Evolutionary conservation across 306 rosid species (phyloP), one percentile per base, ranked within the genome.

Genomic region (Prosopis cineraria): DNA sequence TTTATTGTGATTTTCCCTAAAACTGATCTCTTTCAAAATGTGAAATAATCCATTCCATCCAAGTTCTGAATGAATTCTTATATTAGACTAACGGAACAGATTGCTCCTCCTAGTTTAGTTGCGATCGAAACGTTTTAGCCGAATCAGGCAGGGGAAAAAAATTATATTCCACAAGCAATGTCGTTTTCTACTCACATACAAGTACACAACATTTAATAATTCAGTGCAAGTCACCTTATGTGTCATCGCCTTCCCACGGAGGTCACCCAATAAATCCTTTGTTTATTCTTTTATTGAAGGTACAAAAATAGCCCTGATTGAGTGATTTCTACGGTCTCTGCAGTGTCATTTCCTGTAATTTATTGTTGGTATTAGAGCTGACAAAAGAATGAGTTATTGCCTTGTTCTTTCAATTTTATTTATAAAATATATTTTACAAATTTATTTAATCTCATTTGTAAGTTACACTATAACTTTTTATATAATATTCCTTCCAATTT

Each of bases 301-400:
- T 75, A 82, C 78, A 11, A 22, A 31, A 63, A 1, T 76, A 30
- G 10, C 68, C 83, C 78, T n/a, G 11, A 14, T n/a, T n/a, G n/a
- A n/a, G n/a, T n/a, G n/a, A n/a, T 13, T 41, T 7, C 4, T n/a
- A 0, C 3, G 11, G 24, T 7, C 10, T 30, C 31, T 29, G 67
- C 40, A 0, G 22, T 30, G 36, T 60, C 24, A 7, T 17, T 31
- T 24, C 3, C 41, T 5, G 24, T 31, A 62, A 62, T 27, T 27
- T 58, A 12, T 10, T 5, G 3, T 5, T 12, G 19, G 36, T 3
- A 1, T 3, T 58, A 14, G 66, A 37, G 66, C 14, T 29, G n/a
- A n/a, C n/a, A 59, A 2, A 5, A 31, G 36, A 14, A 29, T 20
- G 27, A n/a, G 13, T 2, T 8, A 52, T 5, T n/a, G 5, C 29